Conservation (phyloP, 306 rosid species). For the Vachellia collinsii region DNA sequence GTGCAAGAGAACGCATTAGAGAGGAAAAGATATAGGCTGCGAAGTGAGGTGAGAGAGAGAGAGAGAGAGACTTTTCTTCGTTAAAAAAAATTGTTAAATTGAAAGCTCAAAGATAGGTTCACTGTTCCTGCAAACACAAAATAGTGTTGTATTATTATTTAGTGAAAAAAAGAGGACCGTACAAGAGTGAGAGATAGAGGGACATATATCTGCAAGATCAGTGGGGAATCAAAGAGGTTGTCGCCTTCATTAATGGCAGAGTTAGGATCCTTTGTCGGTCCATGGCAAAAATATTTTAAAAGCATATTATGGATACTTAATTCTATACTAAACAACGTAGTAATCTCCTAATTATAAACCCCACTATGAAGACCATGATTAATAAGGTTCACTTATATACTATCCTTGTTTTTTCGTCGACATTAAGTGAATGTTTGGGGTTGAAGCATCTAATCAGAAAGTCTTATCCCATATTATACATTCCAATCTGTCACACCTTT, state of each 20-base stretch:
- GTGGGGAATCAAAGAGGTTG: slow-evolving; percentile 73
- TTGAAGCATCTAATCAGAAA: slow-evolving; percentile 47
- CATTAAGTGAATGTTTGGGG: slow-evolving; percentile 34
- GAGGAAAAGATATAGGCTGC: slow-evolving; percentile 25
- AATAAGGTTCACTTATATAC: slow-evolving; percentile 9
- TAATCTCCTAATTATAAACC: not conserved
- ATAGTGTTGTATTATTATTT: slow-evolving; percentile 46
- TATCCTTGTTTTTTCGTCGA: slow-evolving; percentile 12
- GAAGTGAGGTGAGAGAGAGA: slow-evolving; percentile 21
- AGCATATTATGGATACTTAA: slow-evolving; percentile 14
- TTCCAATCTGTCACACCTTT: slow-evolving; percentile 24
- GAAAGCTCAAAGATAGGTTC: slow-evolving; percentile 49
- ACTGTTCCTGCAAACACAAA: slow-evolving; percentile 48
- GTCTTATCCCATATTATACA: slow-evolving; percentile 36
- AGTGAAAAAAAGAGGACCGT: slow-evolving; percentile 39
- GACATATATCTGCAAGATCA: slow-evolving; percentile 73
- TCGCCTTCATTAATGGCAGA: slow-evolving; percentile 86
- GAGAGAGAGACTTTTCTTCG: not conserved
- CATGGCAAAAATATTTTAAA: slow-evolving; percentile 22
- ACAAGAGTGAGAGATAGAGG: slow-evolving; percentile 44
- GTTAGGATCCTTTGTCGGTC: slow-evolving; percentile 74
- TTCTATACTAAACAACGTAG: not conserved
- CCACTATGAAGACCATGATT: not conserved
- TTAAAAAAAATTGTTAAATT: slow-evolving; percentile 30
- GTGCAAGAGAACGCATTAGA: slow-evolving; percentile 24